Base-by-base conservation (phyloP, 371 early-diverging fungal species). In the Parasitella parasitica region DNA sequence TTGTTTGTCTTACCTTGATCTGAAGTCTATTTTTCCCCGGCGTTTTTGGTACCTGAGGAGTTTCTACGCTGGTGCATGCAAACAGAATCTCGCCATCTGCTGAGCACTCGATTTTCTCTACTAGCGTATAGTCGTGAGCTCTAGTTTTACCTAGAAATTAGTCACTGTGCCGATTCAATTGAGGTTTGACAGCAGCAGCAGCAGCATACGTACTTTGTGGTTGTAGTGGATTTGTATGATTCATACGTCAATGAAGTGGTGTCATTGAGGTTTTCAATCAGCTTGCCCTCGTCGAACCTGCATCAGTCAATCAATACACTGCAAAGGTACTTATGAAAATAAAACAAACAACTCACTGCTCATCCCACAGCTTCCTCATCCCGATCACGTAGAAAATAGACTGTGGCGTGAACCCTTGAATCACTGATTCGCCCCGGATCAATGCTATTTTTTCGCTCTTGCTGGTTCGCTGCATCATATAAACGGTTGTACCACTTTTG, bases 361-460 rank as follows among this genome's bases (percentile, higher is more conserved):
- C 66, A 71, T 87, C 87, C 86, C 86, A 87, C 15, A 88, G 61
- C 52, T 85, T 86, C 32, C 90, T 71, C 70, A 84, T 86, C n/a
- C 86, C 87, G 56, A 89, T 84, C 12, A 88, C 82, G 20, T 86
- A 82, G 61, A 88, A 87, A 30, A 89, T 81, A 13, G 87, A 79
- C 46, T 87, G 87, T 2, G 90, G 88, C 12, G 83, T 70, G 52
- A 85, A 86, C 0, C 86, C 86, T 54, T 84, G 81, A 46, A 89
- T 83, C 6, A 87, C 70, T 27, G 75, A 73, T 61, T 86, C 87
- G 24, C 88, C 87, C 67, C 83, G 85, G 70, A 86, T 87, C 4
- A 80, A 64, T 2, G 87, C 83, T 1, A 78, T 66, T 55, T 86
- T 86, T 12, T 83, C 82, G 4, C 54, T 63, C 69, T 57, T 53